phyloP scores from a whole-genome alignment of 2,329 filamentous ascomycete genomes.

The Mycocentrospora acerina region DNA sequence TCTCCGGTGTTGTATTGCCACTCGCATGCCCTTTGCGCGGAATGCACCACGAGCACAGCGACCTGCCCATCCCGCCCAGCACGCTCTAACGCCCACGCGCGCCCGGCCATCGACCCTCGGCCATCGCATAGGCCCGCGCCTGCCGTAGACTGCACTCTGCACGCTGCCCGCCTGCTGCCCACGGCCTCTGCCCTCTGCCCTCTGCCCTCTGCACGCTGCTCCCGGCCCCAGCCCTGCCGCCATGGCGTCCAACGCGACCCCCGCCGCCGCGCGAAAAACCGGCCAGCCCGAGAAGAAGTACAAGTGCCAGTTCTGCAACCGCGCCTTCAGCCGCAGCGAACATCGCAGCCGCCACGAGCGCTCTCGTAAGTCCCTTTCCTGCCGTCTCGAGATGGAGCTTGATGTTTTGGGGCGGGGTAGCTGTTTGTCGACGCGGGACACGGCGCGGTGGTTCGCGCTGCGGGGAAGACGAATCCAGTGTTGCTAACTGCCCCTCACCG shows the following conservation, averaged over 20 bases:
- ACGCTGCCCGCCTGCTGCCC: no score
- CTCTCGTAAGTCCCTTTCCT: slow-evolving; percentile 74
- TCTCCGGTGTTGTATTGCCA: slow-evolving; percentile 21
- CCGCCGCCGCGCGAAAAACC: slow-evolving; percentile 71
- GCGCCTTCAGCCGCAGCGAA: slow-evolving; percentile 96
- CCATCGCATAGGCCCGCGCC: slow-evolving; percentile 14
- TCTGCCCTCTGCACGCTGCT: not conserved
- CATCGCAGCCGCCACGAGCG: slow-evolving; percentile 95
- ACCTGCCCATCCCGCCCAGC: slow-evolving; percentile 26
- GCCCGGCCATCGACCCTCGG: slow-evolving; percentile 30
- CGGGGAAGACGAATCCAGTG: slow-evolving; percentile 32
- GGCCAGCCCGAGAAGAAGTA: slow-evolving; percentile 91
- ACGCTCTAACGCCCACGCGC: slow-evolving; percentile 43
- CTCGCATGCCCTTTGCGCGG: slow-evolving; percentile 25
- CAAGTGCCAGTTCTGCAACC: slow-evolving; percentile 98
- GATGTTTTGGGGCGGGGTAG: slow-evolving; percentile 26
- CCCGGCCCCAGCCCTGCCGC: slow-evolving; percentile 63
- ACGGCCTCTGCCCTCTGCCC: no score
- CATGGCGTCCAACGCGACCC: slow-evolving; percentile 66
- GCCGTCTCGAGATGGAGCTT: slow-evolving; percentile 23
- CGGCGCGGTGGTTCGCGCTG: slow-evolving; percentile 37
- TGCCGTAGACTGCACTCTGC: slow-evolving; percentile 1
- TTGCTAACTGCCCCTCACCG: slow-evolving; percentile 40
- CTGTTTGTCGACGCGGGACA: slow-evolving; percentile 38
- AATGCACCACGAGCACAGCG: slow-evolving; percentile 34